Evolutionary conservation across 208 protist species (phyloP), one percentile per base, ranked within the genome.

Genomic region (Trypanosomatidae sp.): DNA sequence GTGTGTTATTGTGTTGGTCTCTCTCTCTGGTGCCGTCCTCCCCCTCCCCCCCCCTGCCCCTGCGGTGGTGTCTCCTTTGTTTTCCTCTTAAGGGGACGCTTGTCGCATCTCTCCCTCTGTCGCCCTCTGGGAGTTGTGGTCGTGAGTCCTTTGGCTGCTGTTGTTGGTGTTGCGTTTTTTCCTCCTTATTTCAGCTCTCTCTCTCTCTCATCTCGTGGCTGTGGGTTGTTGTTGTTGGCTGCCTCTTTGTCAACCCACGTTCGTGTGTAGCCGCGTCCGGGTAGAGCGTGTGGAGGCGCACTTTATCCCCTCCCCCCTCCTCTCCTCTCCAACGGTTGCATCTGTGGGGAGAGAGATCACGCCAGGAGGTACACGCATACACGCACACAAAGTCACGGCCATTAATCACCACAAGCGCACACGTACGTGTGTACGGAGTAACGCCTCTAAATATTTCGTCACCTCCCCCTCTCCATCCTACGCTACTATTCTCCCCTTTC

Each of bases 181-280:
- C 39, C 12, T 30, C 52, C n/a, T n/a, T 28, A 47, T 15, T 58
- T 62, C 28, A 46, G 17, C 17, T 13, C 33, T 44, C 50, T 73
- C 12, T 10, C 33, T 49, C 69, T 66, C 19, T 36, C 67, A 65
- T 59, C 36, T 69, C 41, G 46, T 62, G 66, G 10, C 46, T 67
- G 22, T 77, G 6, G 46, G 22, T 62, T 73, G 43, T 67, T 66
- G 52, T 71, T 71, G 49, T 60, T 62, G 36, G 36, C 36, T 39
- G 3, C 36, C 36, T 39, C 36, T 39, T 39, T 39, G 36, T 39
- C 68, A 22, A 22, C 58, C 30, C 55, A 25, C 28, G 19, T 58
- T 67, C 30, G 28, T 41, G 17, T 17, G 13, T 39, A 64, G 58
- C 30, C 58, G 58, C 30, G 30, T 64, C 30, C 0, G 58, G 22